Conservation (phyloP, 176 grass and related monocot species). For the Bothriochloa decipiens region DNA sequence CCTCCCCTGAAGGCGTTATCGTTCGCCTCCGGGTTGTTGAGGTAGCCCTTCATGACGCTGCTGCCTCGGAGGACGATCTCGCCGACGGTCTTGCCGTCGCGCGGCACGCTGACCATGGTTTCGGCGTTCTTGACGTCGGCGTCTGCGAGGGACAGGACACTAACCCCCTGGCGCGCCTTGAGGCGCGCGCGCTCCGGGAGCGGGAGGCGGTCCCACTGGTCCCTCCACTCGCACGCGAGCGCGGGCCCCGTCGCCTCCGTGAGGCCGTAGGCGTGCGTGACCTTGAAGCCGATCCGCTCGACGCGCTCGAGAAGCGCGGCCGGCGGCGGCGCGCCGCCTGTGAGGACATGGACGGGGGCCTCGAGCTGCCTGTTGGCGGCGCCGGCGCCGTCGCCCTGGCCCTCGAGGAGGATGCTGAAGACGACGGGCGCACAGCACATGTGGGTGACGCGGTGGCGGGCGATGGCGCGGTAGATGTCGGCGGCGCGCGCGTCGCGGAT, state of each 20-base stretch:
- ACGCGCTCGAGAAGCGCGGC: constrained; percentile 56
- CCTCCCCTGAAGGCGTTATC: constrained; percentile 45
- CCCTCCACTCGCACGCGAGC: constrained; percentile 77
- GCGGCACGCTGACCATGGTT: constrained; percentile 49
- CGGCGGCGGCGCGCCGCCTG: constrained; percentile 64
- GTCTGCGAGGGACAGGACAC: constrained; percentile 59
- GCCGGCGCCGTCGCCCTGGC: neutral
- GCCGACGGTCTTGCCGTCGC: constrained; percentile 55
- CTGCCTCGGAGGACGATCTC: constrained; percentile 74
- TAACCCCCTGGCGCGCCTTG: constrained; percentile 73
- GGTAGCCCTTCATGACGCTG: constrained; percentile 82
- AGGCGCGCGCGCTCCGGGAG: constrained; percentile 49
- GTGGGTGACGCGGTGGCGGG: constrained; percentile 60
- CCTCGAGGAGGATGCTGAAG: constrained; percentile 66
- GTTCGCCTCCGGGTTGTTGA: constrained; percentile 62
- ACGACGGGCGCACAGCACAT: constrained; percentile 78
- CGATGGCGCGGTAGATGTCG: constrained; percentile 58
- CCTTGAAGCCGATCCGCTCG: constrained; percentile 60
- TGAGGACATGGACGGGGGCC: constrained; percentile 45
- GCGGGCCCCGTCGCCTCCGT: constrained; percentile 72
- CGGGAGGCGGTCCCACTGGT: constrained; percentile 61
- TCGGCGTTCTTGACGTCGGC: constrained; percentile 60
- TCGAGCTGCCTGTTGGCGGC: neutral
- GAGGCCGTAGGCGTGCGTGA: constrained; percentile 76
- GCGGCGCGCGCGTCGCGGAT: constrained; percentile 51